Percentiles rank a stretch among this genome's conserved stretches.
phyloP scores from a whole-genome alignment of 2,329 filamentous ascomycete genomes.

The Leptographium radiaticola region DNA sequence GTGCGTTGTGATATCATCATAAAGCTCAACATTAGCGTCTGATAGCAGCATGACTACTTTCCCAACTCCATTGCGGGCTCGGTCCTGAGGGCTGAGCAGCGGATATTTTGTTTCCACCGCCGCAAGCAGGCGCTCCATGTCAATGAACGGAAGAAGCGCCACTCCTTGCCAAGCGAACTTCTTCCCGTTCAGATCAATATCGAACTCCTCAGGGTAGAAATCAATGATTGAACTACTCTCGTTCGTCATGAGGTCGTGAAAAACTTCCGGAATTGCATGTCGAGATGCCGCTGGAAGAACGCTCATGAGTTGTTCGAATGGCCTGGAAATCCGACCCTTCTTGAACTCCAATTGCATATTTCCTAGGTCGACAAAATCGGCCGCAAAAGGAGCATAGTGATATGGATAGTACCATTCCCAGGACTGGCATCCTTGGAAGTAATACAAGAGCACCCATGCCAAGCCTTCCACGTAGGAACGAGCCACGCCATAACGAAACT shows the following conservation, averaged over 20 bases:
- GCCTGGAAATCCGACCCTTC: slow-evolving; percentile 73
- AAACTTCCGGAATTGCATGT: slow-evolving; percentile 76
- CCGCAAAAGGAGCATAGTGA: slow-evolving; percentile 94
- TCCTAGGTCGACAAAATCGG: slow-evolving; percentile 76
- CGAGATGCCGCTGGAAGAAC: slow-evolving; percentile 88
- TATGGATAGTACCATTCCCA: slow-evolving; percentile 99
- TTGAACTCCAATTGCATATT: slow-evolving; percentile 72
- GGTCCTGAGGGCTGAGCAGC: slow-evolving; percentile 62
- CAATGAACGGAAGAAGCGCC: slow-evolving; percentile 87
- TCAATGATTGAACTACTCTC: slow-evolving; percentile 86
- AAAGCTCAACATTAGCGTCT: slow-evolving; percentile 64
- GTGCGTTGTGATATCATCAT: slow-evolving; percentile 68
- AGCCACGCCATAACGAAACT: slow-evolving; percentile 80
- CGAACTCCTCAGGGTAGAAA: slow-evolving; percentile 93
- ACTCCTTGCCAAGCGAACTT: slow-evolving; percentile 98
- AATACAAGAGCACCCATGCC: slow-evolving; percentile 91
- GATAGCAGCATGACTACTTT: slow-evolving; percentile 75
- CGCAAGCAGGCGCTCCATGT: slow-evolving; percentile 70
- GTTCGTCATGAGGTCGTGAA: slow-evolving; percentile 82
- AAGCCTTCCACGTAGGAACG: slow-evolving; percentile 88
- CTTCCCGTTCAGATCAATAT: slow-evolving; percentile 89
- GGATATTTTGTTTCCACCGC: slow-evolving; percentile 79
- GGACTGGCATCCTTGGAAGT: slow-evolving; percentile 94
- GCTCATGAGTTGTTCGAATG: slow-evolving; percentile 97
- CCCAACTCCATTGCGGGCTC: slow-evolving; percentile 64